Conservation (phyloP, 2,329 filamentous ascomycete species). For the Trichoderma polysporum region DNA sequence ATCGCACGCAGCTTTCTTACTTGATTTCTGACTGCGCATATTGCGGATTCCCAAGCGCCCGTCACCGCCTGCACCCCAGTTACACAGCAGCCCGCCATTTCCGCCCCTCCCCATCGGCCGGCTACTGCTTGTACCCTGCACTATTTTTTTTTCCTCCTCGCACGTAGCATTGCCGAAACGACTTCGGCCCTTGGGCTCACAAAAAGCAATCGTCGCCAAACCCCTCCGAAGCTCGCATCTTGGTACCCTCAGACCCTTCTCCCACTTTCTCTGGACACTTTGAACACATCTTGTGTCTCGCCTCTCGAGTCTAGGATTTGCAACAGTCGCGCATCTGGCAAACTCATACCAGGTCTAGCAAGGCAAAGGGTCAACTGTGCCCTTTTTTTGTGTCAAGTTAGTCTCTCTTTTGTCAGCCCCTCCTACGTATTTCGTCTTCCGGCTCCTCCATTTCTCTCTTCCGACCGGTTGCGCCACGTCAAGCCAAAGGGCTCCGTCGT, state of each 20-base stretch:
- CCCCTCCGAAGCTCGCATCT: constrained; percentile 18
- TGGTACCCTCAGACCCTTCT: neutral
- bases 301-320: neutral
- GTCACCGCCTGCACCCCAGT: constrained; percentile 28
- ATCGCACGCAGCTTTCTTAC: constrained; percentile 3
- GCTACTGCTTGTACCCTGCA: constrained; percentile 11
- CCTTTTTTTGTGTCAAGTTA: constrained; percentile 16
- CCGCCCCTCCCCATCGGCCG: constrained; percentile 18
- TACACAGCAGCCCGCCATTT: constrained; percentile 22
- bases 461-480: constrained; percentile 19
- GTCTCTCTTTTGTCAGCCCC: constrained; percentile 17
- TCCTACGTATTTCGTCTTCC: constrained; percentile 4
- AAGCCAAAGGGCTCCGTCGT: constrained; percentile 15
- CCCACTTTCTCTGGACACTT: neutral
- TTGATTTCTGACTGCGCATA: constrained; percentile 15
- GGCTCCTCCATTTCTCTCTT: constrained; percentile 9
- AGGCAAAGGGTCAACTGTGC: neutral
- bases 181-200: constrained; percentile 18
- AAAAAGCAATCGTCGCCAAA: constrained; percentile 20
- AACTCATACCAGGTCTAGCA: neutral
- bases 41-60: constrained; percentile 19
- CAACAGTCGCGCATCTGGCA: neutral
- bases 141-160: constrained; percentile 4
- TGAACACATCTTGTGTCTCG: neutral
- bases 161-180: constrained; percentile 1